Evolutionary conservation across 129 eudicot genomes (phyloP), one percentile per base, ranked within the genome.

Genomic region (Kitagawia praeruptora): DNA sequence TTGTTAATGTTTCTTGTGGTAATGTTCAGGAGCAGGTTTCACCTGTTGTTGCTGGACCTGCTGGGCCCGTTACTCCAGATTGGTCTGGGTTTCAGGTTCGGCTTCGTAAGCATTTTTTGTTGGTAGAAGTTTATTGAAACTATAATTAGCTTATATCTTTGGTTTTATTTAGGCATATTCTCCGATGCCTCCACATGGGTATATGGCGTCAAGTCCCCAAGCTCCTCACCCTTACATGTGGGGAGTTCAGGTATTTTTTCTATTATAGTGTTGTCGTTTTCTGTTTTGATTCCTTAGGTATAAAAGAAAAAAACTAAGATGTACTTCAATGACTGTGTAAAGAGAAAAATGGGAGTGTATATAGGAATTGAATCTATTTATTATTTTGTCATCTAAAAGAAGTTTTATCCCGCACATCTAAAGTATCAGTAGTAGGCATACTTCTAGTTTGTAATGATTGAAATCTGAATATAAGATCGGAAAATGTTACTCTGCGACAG

Each of bases 101-200:
- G 54, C 78, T 75, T 80, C 73, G 72, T 75, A 34, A 77, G 44
- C 25, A 64, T 48, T 72, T 37, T 7, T n/a, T 37, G 49, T 45
- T 78, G 37, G 11, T 37, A 42, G 0, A 71, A 4, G 13, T 47
- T 63, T 39, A 3, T 51, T 10, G 53, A 64, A 71, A 9, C 44
- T 23, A 16, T 49, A 5, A 51, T 69, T 51, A 67, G 40, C 49
- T 70, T 40, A 42, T 7, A 42, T 51, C 6, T 37, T 38, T 85
- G 31, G 48, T 76, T 56, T 84, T 85, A n/a, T 78, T 79, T 89
- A 92, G 98, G 93, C 93, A 48, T 95, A 95, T 87, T 88, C 98
- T 79, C 94, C 96, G 31, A 86, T 96, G 84, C 99, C 96, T 83
- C 93, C 99, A 27, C 96, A 83, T 80, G 97, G 97, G 61, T 96